Conservation (phyloP, 495 filamentous ascomycete species). For the Hyaloscypha variabilis region DNA sequence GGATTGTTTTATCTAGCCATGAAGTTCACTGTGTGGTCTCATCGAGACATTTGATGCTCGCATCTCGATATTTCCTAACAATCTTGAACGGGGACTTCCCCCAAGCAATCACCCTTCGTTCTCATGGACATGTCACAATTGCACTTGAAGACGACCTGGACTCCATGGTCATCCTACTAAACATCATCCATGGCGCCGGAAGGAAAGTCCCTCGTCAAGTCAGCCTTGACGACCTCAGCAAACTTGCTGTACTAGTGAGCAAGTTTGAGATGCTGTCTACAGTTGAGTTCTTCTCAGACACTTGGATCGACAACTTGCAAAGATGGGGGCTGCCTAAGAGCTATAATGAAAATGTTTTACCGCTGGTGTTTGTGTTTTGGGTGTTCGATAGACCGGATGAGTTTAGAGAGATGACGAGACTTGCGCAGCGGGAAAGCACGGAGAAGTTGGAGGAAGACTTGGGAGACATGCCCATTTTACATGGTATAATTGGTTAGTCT, state of each 20-base stretch:
- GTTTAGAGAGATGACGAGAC: constrained; percentile 21
- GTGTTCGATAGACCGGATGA: constrained; percentile 29
- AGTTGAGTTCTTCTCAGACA: constrained; percentile 42
- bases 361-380: constrained; percentile 44
- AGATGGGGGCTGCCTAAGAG: constrained; percentile 15
- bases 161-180: constrained; percentile 24
- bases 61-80: constrained; percentile 46
- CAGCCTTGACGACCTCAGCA: constrained; percentile 48
- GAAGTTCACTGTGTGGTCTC: constrained; percentile 41
- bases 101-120: constrained; percentile 19
- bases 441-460: constrained; percentile 6
- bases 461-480: constrained; percentile 16
- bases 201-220: constrained; percentile 42
- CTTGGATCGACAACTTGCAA: constrained; percentile 43
- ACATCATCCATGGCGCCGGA: constrained; percentile 52
- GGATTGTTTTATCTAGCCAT: background rate
- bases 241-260: constrained; percentile 54
- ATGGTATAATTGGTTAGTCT: constrained; percentile 19
- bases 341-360: constrained; percentile 35
- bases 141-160: constrained; percentile 21
- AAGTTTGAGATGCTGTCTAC: constrained; percentile 49
- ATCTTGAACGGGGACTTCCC: constrained; percentile 21
- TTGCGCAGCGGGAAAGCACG: constrained; percentile 17
- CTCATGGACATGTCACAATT: constrained; percentile 12
- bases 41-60: constrained; percentile 51